Conservation (phyloP, 2,329 filamentous ascomycete genomes). For the Penicillium brasilianum region DNA sequence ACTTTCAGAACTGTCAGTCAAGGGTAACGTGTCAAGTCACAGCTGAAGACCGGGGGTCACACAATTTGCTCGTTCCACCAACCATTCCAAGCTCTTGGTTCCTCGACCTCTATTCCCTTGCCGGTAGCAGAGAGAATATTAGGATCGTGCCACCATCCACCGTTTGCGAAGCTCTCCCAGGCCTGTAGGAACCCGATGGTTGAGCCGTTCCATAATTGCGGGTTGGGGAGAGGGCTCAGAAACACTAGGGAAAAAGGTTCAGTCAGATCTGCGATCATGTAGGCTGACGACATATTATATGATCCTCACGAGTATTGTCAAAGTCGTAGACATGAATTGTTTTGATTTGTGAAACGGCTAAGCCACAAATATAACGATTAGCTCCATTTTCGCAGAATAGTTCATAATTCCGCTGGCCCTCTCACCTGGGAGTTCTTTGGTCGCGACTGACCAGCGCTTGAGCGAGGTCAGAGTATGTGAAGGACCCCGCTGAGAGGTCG, state of each 20-base stretch:
- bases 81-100: conserved; percentile 81
- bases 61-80: conserved; percentile 96
- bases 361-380: conserved; percentile 8
- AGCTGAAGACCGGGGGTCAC: conserved; percentile 43
- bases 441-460: conserved; percentile 81
- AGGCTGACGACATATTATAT: not conserved
- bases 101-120: conserved; percentile 79
- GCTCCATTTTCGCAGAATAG: not conserved
- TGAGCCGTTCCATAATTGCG: conserved; percentile 78
- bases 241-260: conserved; percentile 66
- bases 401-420: not conserved
- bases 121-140: conserved; percentile 86
- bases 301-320: conserved; percentile 79
- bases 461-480: conserved; percentile 72
- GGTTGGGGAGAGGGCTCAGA: conserved; percentile 86
- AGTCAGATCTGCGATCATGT: not conserved
- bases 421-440: conserved; percentile 71
- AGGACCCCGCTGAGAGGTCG: conserved; percentile 28
- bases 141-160: conserved; percentile 97
- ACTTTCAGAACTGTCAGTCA: conserved; percentile 41
- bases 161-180: conserved; percentile 76
- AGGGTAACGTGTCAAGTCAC: conserved; percentile 1
- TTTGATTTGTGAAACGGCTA: conserved; percentile 71
- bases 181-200: conserved; percentile 78
- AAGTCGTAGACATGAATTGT: conserved; percentile 95